phyloP scores from a whole-genome alignment of 306 rosid species.

The Urtica urens region DNA sequence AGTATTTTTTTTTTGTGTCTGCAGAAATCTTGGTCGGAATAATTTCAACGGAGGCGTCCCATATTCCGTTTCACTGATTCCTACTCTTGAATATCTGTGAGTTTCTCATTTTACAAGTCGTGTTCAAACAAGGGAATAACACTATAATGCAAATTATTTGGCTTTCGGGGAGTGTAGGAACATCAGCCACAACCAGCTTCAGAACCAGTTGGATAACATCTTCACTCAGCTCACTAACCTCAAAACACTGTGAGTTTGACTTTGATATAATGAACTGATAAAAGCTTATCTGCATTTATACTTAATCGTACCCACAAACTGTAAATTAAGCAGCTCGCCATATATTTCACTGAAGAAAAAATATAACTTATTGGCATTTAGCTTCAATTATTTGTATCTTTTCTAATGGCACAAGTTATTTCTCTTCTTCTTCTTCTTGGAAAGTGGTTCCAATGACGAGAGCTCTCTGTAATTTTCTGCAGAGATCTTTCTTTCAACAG shows the following conservation, averaged over 20 bases:
- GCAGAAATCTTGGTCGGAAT: conserved; percentile 77
- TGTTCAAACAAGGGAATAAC: conserved; percentile 1
- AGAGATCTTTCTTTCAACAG: conserved; percentile 89
- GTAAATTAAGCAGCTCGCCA: too few relatives aligned
- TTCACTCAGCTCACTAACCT: conserved; percentile 66
- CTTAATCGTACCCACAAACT: too few relatives aligned
- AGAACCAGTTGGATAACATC: conserved; percentile 34
- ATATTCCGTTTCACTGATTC: conserved; percentile 41
- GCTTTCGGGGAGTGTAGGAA: conserved; percentile 46
- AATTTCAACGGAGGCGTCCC: conserved; percentile 48
- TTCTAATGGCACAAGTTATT: too few relatives aligned
- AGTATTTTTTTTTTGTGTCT: conserved; percentile 11
- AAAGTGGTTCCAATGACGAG: too few relatives aligned
- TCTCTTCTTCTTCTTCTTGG: too few relatives aligned
- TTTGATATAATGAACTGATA: too few relatives aligned
- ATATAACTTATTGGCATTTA: too few relatives aligned
- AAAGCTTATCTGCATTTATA: too few relatives aligned
- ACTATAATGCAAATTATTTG: conserved; percentile 12
- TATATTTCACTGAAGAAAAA: too few relatives aligned
- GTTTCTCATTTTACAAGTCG: conserved; percentile 13
- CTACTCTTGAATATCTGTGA: conserved; percentile 63
- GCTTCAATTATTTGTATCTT: too few relatives aligned
- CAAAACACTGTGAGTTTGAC: conserved; percentile 47
- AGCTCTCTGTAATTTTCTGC: conserved; percentile 27
- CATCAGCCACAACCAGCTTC: conserved; percentile 76